Conservation (phyloP, 2,329 filamentous ascomycete species). For the Ophiocordyceps robertsii region DNA sequence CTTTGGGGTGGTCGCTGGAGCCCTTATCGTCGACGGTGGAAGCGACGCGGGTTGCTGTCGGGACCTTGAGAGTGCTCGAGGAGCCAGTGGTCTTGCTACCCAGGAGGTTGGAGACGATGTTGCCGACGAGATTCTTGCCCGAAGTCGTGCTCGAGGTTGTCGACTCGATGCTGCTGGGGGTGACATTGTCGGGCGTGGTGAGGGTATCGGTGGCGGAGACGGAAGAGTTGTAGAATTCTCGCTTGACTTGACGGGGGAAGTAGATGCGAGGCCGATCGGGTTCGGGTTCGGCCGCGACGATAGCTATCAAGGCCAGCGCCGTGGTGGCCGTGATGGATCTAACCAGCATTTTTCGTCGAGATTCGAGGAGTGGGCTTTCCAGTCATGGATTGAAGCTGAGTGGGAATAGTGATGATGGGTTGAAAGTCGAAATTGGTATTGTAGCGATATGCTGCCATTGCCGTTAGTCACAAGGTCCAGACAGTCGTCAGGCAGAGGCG, state of each 20-base stretch:
- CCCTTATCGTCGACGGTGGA: neutral
- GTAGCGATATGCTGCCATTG: constrained; percentile 2
- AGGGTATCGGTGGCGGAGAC: constrained; percentile 14
- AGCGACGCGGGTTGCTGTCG: neutral
- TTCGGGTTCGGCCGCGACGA: constrained; percentile 28
- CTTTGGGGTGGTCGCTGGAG: no score
- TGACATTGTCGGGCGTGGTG: constrained; percentile 4
- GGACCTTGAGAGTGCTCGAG: neutral
- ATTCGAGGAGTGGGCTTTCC: neutral
- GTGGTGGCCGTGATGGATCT: constrained; percentile 31
- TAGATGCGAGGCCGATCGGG: constrained; percentile 38
- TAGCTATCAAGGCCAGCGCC: constrained; percentile 27
- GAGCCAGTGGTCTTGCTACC: constrained; percentile 1
- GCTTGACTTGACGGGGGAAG: constrained; percentile 42
- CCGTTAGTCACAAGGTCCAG: neutral
- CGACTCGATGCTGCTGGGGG: no score
- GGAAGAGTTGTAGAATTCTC: constrained; percentile 32
- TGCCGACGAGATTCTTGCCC: constrained; percentile 5
- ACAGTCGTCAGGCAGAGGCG: neutral
- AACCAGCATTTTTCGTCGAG: constrained; percentile 31
- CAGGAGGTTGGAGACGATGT: constrained; percentile 12
- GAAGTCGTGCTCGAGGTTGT: no score
- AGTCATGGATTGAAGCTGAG: neutral
- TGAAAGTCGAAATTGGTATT: neutral
- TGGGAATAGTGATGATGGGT: neutral